Base-by-base conservation (phyloP, 2,329 filamentous ascomycete genomes). In the Paecilomyces sp. region DNA sequence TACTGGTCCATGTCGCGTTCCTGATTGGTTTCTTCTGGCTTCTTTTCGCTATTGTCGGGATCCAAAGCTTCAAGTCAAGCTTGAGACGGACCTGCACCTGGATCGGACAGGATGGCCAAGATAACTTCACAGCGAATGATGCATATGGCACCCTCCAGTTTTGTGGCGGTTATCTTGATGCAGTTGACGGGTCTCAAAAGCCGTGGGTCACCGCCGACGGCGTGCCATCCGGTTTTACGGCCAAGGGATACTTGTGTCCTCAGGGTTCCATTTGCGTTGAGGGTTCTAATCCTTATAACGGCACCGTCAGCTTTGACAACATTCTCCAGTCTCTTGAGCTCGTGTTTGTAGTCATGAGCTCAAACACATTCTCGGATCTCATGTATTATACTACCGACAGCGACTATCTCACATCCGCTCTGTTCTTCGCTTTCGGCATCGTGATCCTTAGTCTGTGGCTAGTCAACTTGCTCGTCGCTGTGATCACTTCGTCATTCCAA, bases 401-500 rank as follows among this genome's bases (percentile, higher is more conserved):
- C 28, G 94, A 99, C 72, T 97, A 96, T 68, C 83, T 96, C 6
- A 84, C 90, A 15, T 87, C 92, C 3, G 91, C 92, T 1, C 79
- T 97, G 2, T 99, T 86, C 73, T 88, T 86, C 63, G 84, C 84
- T 50, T 78, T 79, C 59, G 85, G 82, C 0, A 93, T 96, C 71
- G 87, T 99, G 68, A 91, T 99, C 64, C 85, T 99, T 82, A 94
- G 91, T 79, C 82, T 99, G 56, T 99, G 94, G 94, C 84, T 99
- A 68, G 92, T 95, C 64, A 97, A 97, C 73, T 84, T 99, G 76
- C 76, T 89, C 54, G 96, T 99, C 70, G 94, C 94, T 2, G 94
- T 99, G 68, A 99, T 99, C 71, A 99, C 94, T 0, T 96, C 94
- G 4, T 97, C 93, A 1, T 99, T 99, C 70, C 94, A 99, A 72